These are phyloP conservation scores for Viola pubescens DNA, from an alignment of 441 rosid genomes.

Conservation along the genomic window DNA sequence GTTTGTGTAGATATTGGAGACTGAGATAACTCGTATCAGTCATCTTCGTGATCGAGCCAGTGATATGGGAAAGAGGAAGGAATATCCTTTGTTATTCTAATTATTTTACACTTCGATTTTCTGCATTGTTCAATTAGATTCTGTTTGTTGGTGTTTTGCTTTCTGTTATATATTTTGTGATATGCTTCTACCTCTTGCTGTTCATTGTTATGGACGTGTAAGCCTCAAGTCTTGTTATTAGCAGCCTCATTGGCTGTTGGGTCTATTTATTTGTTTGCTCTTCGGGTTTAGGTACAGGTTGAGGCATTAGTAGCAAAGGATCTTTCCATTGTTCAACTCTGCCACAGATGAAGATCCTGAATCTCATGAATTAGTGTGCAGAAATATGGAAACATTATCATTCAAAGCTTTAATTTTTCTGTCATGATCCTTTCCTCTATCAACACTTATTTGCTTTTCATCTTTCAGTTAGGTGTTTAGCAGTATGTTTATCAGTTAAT, in stretches of 20 bases:
- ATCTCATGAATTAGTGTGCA: no score
- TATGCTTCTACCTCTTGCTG: slow-evolving; percentile 6
- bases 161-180: slow-evolving; percentile 5
- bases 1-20: slow-evolving; percentile 66
- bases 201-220: background rate
- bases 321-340: no score
- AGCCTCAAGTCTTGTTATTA: background rate
- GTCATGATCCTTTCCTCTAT: background rate
- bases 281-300: no score
- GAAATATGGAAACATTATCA: no score
- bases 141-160: background rate
- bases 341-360: no score
- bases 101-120: slow-evolving; percentile 10
- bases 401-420: background rate
- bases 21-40: slow-evolving; percentile 72
- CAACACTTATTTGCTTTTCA: no score
- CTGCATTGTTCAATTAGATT: slow-evolving; percentile 5
- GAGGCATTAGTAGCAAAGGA: no score
- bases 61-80: slow-evolving; percentile 81
- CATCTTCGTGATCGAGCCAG: slow-evolving; percentile 99
- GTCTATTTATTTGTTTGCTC: no score
- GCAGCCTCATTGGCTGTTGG: background rate
- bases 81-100: slow-evolving; percentile 66
- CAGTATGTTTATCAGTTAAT: no score
- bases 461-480: no score